These are phyloP conservation scores for barley (Hordeum vulgare) DNA, from an alignment of 176 grass and related monocot species.

Conservation along the genomic window MorexV3_pseudomolecules_assembly NC_058520.1:471147722-471148221, in stretches of 20 bases:
- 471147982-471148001: slow-evolving; percentile 48
- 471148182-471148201: slow-evolving; percentile 60
- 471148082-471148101: slow-evolving; percentile 29
- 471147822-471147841: slow-evolving; percentile 7
- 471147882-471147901: slow-evolving; percentile 36
- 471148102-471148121: slow-evolving; percentile 20
- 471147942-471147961: slow-evolving; percentile 51
- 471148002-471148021: slow-evolving; percentile 40
- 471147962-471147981: slow-evolving; percentile 50
- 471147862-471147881: slow-evolving; percentile 30
- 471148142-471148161: slow-evolving; percentile 47
- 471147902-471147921: slow-evolving; percentile 53
- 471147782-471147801: slow-evolving; percentile 38
- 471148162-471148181: slow-evolving; percentile 32
- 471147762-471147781: slow-evolving; percentile 17
- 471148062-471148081: slow-evolving; percentile 72
- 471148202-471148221: slow-evolving; percentile 35
- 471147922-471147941: slow-evolving; percentile 87
- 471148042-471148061: slow-evolving; percentile 79
- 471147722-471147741: too few species aligned
- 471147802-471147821: background rate
- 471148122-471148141: slow-evolving; percentile 46
- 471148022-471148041: slow-evolving; percentile 45
- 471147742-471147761: background rate
- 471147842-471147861: slow-evolving; percentile 24